These are phyloP conservation scores for Dujonia santamariae DNA, from an alignment of 1,139 yeast genomes.

Conservation along the genomic window DNA sequence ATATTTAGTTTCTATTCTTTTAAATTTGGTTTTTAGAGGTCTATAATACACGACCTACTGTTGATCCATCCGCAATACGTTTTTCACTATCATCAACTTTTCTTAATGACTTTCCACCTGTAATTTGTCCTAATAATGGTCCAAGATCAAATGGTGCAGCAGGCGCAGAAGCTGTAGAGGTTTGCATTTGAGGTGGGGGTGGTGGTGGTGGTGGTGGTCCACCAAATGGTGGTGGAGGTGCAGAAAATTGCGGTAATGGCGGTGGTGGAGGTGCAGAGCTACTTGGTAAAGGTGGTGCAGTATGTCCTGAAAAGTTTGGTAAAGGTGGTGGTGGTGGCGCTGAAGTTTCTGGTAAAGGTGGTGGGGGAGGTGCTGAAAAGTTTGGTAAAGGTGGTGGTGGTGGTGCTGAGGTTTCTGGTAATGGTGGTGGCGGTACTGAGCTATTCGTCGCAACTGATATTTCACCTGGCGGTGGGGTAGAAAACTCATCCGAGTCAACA, in stretches of 20 bases:
- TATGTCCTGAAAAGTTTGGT: constrained; percentile 16
- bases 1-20: neutral
- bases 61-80: constrained; percentile 40
- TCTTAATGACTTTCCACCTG: constrained; percentile 48
- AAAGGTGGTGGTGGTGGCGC: constrained; percentile 22
- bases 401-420: constrained; percentile 10
- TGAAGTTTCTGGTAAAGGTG: constrained; percentile 12
- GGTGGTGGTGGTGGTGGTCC: constrained; percentile 24
- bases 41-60: constrained; percentile 45
- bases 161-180: constrained; percentile 17
- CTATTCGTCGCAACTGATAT: constrained; percentile 17
- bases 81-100: constrained; percentile 48
- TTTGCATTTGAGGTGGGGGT: constrained; percentile 16
- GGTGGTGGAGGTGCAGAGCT: constrained; percentile 21
- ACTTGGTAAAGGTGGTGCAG: constrained; percentile 30
- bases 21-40: neutral
- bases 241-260: constrained; percentile 18
- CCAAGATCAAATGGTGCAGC: constrained; percentile 25
- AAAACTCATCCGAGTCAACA: constrained; percentile 10
- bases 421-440: constrained; percentile 12
- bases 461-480: constrained; percentile 11
- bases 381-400: constrained; percentile 11
- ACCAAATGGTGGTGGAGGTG: constrained; percentile 12
- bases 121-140: constrained; percentile 55
- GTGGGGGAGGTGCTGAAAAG: constrained; percentile 16